Conservation (phyloP, 108 stramenopile genomes). For the Skeletonema potamos region DNA sequence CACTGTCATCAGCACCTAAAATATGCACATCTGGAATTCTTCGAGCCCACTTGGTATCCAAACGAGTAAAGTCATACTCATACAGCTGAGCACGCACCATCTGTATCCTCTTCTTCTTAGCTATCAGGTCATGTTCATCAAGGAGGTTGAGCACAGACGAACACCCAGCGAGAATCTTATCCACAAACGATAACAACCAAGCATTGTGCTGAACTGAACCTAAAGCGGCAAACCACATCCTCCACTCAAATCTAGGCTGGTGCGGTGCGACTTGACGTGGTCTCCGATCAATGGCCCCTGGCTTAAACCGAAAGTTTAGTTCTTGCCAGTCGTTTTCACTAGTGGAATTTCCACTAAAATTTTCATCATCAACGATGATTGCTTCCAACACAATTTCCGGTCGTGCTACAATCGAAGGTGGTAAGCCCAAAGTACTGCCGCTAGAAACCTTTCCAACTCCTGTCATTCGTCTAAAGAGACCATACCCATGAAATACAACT, state of each 20-base stretch:
- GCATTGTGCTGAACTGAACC: conserved; percentile 52
- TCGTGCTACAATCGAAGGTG: conserved; percentile 51
- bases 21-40: conserved; percentile 24
- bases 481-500: conserved; percentile 51
- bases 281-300: conserved; percentile 23
- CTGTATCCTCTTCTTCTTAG: conserved; percentile 11
- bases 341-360: neutral
- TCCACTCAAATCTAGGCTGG: conserved; percentile 71
- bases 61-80: conserved; percentile 43
- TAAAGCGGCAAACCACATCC: conserved; percentile 84
- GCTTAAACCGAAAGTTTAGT: conserved; percentile 66
- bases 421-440: conserved; percentile 17
- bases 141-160: conserved; percentile 38
- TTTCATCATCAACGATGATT: conserved; percentile 13
- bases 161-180: conserved; percentile 47
- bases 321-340: conserved; percentile 52
- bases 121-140: conserved; percentile 24
- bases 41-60: conserved; percentile 30
- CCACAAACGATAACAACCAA: conserved; percentile 55
- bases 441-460: conserved; percentile 52
- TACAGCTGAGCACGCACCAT: conserved; percentile 33
- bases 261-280: conserved; percentile 63
- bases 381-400: conserved; percentile 71
- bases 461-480: conserved; percentile 80
- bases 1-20: neutral